A percentile compares a stretch with the other conserved stretches of the same genome.
Conservation (phyloP, 345 rosid species). For the Salix koriyanagi region DNA sequence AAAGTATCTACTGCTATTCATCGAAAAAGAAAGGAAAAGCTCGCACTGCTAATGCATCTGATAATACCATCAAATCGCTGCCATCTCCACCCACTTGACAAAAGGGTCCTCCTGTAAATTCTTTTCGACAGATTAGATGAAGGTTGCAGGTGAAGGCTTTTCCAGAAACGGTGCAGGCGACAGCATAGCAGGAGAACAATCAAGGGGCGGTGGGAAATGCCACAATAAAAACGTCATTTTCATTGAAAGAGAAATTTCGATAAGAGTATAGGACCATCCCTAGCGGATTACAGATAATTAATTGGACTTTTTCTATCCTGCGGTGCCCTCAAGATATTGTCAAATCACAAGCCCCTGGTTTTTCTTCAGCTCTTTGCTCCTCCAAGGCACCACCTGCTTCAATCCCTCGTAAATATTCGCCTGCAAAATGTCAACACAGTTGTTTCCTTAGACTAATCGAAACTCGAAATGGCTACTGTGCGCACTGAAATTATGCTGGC, state of each 20-base stretch:
- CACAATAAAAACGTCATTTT: conserved; percentile 4
- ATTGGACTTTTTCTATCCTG: neutral
- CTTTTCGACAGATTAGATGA: neutral
- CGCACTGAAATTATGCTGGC: neutral
- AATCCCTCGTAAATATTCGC: conserved; percentile 52
- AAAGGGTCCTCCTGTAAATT: neutral
- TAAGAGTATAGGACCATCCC: neutral
- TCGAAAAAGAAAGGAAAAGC: neutral
- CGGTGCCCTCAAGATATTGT: neutral
- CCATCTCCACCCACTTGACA: neutral
- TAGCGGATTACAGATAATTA: neutral
- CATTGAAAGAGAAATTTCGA: conserved; percentile 9
- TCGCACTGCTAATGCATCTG: neutral
- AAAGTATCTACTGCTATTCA: neutral
- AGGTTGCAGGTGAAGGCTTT: neutral
- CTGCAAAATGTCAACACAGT: conserved; percentile 34
- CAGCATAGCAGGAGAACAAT: neutral
- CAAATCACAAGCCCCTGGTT: conserved; percentile 29
- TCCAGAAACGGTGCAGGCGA: neutral
- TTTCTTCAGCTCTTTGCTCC: conserved; percentile 44
- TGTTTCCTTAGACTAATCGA: neutral
- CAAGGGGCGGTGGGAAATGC: neutral
- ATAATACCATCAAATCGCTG: neutral
- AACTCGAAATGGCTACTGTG: neutral
- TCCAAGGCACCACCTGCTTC: conserved; percentile 68